These are phyloP conservation scores for Begonia masoniana DNA, from an alignment of 306 rosid species.

Conservation along the genomic window DNA sequence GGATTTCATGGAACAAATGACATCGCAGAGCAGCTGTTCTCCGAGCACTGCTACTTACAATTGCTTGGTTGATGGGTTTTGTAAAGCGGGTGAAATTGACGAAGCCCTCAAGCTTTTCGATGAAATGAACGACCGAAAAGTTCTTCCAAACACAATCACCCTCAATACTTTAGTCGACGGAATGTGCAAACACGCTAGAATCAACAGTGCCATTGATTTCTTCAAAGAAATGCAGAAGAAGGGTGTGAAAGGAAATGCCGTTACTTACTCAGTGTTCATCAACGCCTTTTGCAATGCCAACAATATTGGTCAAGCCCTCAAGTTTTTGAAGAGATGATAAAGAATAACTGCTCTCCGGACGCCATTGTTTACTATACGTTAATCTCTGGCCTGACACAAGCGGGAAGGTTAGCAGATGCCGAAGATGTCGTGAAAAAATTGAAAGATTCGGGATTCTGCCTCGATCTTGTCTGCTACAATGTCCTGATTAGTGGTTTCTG, in stretches of 20 bases:
- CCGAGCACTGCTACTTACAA: constrained; percentile 53
- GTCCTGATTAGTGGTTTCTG: constrained; percentile 58
- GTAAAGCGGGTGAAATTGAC: constrained; percentile 48
- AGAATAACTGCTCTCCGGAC: constrained; percentile 44
- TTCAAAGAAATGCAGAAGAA: constrained; percentile 38
- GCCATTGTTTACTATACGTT: constrained; percentile 47
- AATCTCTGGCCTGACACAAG: constrained; percentile 59
- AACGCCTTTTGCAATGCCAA: constrained; percentile 60
- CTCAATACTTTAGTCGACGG: constrained; percentile 59
- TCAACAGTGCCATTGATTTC: constrained; percentile 44
- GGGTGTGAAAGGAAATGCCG: constrained; percentile 46
- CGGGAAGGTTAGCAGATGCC: constrained; percentile 80
- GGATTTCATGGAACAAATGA: constrained; percentile 55
- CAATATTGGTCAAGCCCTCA: constrained; percentile 53
- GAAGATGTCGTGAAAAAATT: constrained; percentile 37
- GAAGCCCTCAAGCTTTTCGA: constrained; percentile 35
- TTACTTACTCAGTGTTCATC: constrained; percentile 44
- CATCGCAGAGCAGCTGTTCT: constrained; percentile 16
- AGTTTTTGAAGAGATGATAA: constrained; percentile 49
- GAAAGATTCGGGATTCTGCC: constrained; percentile 54
- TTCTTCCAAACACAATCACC: constrained; percentile 46
- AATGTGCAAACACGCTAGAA: constrained; percentile 52
- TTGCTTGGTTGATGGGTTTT: constrained; percentile 66
- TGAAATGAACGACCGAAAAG: constrained; percentile 44
- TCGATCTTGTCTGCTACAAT: constrained; percentile 50